These are phyloP conservation scores for Suillus variegatus DNA, from an alignment of 768 basidiomycete genomes.

Conservation along the genomic window DNA sequence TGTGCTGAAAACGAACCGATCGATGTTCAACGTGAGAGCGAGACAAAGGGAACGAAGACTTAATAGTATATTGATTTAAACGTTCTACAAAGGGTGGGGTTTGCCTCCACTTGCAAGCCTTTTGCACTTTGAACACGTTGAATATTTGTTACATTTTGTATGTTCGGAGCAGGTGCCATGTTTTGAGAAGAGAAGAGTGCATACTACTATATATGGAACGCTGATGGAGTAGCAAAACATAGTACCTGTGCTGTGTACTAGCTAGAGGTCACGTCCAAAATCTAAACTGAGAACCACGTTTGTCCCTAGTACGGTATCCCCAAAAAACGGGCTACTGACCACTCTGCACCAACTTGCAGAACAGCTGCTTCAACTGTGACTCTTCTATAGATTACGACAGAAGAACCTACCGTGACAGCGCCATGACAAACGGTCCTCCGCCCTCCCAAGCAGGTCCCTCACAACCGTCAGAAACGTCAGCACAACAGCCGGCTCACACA, in stretches of 20 bases:
- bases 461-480: constrained; percentile 15
- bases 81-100: too few species aligned
- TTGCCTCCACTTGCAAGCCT: too few species aligned
- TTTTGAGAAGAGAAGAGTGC: background rate
- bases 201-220: background rate
- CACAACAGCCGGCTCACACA: constrained; percentile 9
- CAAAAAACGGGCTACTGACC: background rate
- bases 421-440: constrained; percentile 44
- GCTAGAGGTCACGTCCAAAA: background rate
- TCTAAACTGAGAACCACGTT: background rate
- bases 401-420: background rate
- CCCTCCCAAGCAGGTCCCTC: constrained; percentile 44
- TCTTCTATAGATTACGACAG: background rate
- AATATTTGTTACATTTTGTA: background rate
- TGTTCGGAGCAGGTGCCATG: background rate
- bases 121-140: background rate
- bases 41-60: background rate
- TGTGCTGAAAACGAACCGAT: background rate
- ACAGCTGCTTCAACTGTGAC: background rate
- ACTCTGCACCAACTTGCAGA: background rate
- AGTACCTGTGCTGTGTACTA: background rate
- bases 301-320: background rate
- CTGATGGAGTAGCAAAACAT: background rate
- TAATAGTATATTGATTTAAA: too few species aligned
- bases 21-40: background rate